Percentiles rank a stretch among this genome's conserved stretches.
These are phyloP conservation scores for Pistacia vera DNA, from an alignment of 345 rosid genomes.

Conservation along the genomic window DNA sequence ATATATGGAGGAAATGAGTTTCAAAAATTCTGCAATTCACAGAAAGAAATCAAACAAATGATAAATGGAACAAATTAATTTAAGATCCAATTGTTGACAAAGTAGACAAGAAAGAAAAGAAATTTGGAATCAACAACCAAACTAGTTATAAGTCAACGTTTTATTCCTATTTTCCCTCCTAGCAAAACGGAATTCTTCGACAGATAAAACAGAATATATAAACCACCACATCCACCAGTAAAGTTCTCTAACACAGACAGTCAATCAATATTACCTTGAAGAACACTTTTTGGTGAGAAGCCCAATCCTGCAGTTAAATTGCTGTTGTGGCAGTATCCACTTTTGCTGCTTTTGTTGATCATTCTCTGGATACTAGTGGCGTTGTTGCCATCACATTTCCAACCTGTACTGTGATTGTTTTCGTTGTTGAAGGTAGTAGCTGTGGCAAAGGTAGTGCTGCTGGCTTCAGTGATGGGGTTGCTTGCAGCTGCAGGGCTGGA, in stretches of 20 bases:
- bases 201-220: background rate
- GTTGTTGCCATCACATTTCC: constrained; percentile 27
- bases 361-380: constrained; percentile 9
- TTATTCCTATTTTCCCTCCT: background rate
- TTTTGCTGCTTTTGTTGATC: constrained; percentile 16
- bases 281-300: constrained; percentile 65
- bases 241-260: background rate
- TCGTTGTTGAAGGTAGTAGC: background rate
- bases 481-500: background rate
- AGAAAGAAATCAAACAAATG: background rate
- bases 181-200: background rate
- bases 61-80: background rate
- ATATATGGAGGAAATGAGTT: background rate
- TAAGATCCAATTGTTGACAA: background rate
- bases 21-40: background rate
- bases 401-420: constrained; percentile 13
- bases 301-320: constrained; percentile 32
- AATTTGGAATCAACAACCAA: background rate
- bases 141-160: background rate
- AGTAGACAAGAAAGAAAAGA: background rate
- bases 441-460: constrained; percentile 16
- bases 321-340: constrained; percentile 2
- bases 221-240: background rate
- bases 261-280: constrained; percentile 44
- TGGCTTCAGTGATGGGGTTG: background rate